These are phyloP conservation scores for Apodospora peruviana DNA, from an alignment of 495 filamentous ascomycete genomes.

Conservation along the genomic window DNA sequence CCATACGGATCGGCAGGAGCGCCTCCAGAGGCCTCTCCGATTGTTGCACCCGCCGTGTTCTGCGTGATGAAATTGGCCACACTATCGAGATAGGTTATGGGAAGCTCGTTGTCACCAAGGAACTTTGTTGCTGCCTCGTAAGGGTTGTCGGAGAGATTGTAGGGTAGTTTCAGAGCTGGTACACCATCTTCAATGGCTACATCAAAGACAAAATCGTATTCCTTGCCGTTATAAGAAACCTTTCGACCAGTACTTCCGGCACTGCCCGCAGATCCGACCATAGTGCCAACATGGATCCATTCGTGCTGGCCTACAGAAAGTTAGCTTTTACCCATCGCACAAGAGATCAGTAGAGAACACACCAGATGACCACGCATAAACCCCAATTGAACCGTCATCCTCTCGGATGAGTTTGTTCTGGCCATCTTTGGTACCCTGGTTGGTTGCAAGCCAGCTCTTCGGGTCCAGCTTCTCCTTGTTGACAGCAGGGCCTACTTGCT, in stretches of 20 bases:
- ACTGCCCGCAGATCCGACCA: conserved; percentile 84
- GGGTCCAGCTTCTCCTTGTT: conserved; percentile 88
- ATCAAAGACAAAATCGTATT: conserved; percentile 97
- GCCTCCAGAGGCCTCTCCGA: conserved; percentile 52
- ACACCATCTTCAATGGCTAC: conserved; percentile 97
- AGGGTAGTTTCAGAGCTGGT: conserved; percentile 88
- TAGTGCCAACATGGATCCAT: conserved; percentile 88
- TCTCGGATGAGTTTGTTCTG: conserved; percentile 89
- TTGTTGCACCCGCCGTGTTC: conserved; percentile 80
- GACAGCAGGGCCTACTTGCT: conserved; percentile 62
- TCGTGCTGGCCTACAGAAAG: conserved; percentile 31
- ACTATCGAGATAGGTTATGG: conserved; percentile 85
- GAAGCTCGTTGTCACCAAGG: conserved; percentile 82
- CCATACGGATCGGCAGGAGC: conserved; percentile 64
- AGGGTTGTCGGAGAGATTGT: conserved; percentile 86
- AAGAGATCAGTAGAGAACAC: conserved; percentile 2
- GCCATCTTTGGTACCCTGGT: conserved; percentile 84
- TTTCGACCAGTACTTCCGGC: conserved; percentile 71
- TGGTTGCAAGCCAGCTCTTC: conserved; percentile 72
- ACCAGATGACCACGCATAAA: conserved; percentile 70
- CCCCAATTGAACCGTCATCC: conserved; percentile 68
- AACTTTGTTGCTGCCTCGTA: conserved; percentile 92
- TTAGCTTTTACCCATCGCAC: conserved; percentile 6
- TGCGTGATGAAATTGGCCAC: conserved; percentile 89
- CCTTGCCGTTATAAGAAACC: conserved; percentile 71